phyloP scores from a whole-genome alignment of 2,329 filamentous ascomycete species.

The Chrysoporthe deuterocubensis region DNA sequence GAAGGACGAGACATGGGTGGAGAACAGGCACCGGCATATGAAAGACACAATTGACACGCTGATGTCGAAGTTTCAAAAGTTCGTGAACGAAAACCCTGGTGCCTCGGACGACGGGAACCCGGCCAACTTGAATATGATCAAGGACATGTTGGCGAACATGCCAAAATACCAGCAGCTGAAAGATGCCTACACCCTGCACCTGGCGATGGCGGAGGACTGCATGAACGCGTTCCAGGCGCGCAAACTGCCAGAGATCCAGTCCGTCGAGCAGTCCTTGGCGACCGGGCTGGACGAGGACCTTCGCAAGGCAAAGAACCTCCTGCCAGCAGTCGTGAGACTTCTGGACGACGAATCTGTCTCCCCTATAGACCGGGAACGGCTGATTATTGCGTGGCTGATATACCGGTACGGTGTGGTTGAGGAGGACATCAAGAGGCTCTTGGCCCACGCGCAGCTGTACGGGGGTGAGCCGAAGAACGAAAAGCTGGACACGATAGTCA shows the following conservation, averaged over 20 bases:
- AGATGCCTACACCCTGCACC: constrained; percentile 89
- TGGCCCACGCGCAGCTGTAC: constrained; percentile 79
- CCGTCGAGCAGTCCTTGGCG: constrained; percentile 86
- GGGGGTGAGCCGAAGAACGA: constrained; percentile 58
- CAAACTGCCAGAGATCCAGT: constrained; percentile 85
- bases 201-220: constrained; percentile 96
- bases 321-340: constrained; percentile 83
- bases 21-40: constrained; percentile 95
- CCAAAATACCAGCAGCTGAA: constrained; percentile 96
- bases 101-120: constrained; percentile 60
- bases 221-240: constrained; percentile 89
- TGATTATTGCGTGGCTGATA: constrained; percentile 84
- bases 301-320: constrained; percentile 85
- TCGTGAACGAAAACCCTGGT: constrained; percentile 86
- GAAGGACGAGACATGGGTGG: constrained; percentile 92
- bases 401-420: constrained; percentile 84
- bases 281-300: constrained; percentile 93
- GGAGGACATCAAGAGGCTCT: constrained; percentile 82
- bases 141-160: constrained; percentile 94
- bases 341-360: constrained; percentile 80
- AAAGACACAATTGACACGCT: constrained; percentile 95
- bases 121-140: constrained; percentile 85
- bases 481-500: constrained; percentile 60
- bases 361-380: constrained; percentile 75
- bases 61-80: constrained; percentile 89